A percentile compares a stretch with the other conserved stretches of the same genome.
Evolutionary conservation across 1,139 yeast species (phyloP).

Genomic region (Diutina mesorugosa): DNA sequence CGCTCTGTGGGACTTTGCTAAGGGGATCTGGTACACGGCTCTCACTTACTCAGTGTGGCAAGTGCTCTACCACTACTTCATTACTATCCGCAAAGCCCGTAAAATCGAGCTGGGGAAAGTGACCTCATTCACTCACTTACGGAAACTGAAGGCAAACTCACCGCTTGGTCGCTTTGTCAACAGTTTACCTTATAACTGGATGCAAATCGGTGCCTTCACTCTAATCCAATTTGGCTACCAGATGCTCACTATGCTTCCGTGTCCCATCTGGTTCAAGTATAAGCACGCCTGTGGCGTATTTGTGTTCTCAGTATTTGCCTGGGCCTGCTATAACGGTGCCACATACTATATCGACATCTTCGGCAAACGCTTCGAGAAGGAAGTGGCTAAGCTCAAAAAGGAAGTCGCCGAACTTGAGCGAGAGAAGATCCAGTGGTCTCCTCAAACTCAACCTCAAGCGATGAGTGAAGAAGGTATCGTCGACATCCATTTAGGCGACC

Average conservation of each 20-base stretch:
- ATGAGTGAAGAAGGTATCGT: not conserved
- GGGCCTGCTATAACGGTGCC: slow-evolving; percentile 88
- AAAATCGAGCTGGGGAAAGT: slow-evolving; percentile 77
- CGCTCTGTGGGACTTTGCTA: slow-evolving; percentile 55
- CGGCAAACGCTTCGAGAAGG: slow-evolving; percentile 78
- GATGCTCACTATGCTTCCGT: slow-evolving; percentile 73
- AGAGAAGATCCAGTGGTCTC: slow-evolving; percentile 5
- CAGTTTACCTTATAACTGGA: slow-evolving; percentile 64
- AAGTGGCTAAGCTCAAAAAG: slow-evolving; percentile 53
- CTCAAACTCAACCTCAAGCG: not conserved
- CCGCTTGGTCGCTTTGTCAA: slow-evolving; percentile 71
- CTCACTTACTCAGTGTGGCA: slow-evolving; percentile 91
- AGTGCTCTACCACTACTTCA: slow-evolving; percentile 76
- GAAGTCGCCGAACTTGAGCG: slow-evolving; percentile 52
- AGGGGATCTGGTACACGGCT: slow-evolving; percentile 70
- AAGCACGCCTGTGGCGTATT: slow-evolving; percentile 58
- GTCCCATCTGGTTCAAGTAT: slow-evolving; percentile 75
- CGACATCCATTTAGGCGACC: not conserved
- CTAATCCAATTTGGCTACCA: slow-evolving; percentile 82
- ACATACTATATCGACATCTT: slow-evolving; percentile 86
- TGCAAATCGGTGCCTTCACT: slow-evolving; percentile 79
- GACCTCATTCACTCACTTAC: slow-evolving; percentile 78
- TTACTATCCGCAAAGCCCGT: slow-evolving; percentile 66
- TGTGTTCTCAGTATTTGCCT: slow-evolving; percentile 55
- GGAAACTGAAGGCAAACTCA: slow-evolving; percentile 54